phyloP scores from a whole-genome alignment of 331 rosid genomes.

The Malus hybrid region DNA sequence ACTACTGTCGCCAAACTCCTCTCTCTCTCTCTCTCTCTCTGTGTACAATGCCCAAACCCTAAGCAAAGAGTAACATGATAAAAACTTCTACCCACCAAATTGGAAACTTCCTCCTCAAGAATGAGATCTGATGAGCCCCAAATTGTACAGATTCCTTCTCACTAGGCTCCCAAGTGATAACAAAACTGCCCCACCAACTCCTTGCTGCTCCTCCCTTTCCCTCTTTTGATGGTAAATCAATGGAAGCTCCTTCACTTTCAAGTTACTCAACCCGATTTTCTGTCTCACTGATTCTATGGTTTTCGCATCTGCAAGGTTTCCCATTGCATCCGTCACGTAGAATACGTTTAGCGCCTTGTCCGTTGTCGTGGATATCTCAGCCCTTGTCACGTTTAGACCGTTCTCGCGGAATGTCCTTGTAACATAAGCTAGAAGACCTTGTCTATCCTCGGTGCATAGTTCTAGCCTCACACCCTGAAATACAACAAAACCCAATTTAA shows the following conservation, averaged over 20 bases:
- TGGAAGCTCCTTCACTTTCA: constrained; percentile 76
- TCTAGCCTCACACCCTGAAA: constrained; percentile 77
- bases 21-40: constrained; percentile 17
- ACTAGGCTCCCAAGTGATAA: constrained; percentile 79
- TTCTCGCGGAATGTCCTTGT: constrained; percentile 88
- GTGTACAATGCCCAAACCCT: constrained; percentile 49
- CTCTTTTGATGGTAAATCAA: constrained; percentile 28
- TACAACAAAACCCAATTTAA: neutral
- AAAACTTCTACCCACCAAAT: constrained; percentile 4
- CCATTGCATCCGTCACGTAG: constrained; percentile 74
- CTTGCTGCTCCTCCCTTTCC: constrained; percentile 49
- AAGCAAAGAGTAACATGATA: constrained; percentile 56
- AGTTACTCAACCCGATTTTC: constrained; percentile 52
- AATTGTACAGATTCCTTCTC: constrained; percentile 72
- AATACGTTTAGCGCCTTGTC: constrained; percentile 55
- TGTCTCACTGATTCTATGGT: constrained; percentile 64
- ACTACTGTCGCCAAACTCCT: constrained; percentile 44
- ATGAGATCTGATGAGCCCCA: constrained; percentile 79
- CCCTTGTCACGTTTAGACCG: constrained; percentile 77
- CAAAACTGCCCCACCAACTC: constrained; percentile 80
- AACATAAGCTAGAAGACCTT: constrained; percentile 72
- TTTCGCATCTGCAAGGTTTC: constrained; percentile 50
- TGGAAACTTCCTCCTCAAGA: constrained; percentile 34
- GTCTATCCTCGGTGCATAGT: constrained; percentile 50
- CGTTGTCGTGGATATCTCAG: constrained; percentile 59